Evolutionary conservation across 768 basidiomycete genomes (phyloP), one percentile per base, ranked within the genome.

Genomic region (Leccinum imitatum): DNA sequence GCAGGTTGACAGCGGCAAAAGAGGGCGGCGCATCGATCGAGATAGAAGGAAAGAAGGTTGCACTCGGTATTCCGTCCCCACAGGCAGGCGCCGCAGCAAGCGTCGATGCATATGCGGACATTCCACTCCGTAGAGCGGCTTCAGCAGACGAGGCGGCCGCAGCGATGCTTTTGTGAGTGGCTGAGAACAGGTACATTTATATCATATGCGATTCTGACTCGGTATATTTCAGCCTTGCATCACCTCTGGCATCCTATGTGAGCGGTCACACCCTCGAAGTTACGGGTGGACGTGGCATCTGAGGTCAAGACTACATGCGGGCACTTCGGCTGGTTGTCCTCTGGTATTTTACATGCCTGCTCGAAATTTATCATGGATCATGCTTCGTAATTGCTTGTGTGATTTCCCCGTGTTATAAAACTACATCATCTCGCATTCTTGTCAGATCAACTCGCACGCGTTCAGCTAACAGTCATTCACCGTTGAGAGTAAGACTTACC

Each of bases 261-360:
- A 84, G 82, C 50, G 91, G 91, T 8, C 92, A 93, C 74, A 92
- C 90, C 15, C 77, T 93, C 56, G 90, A 92, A 72, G 89, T 90
- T 21, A 93, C 91, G 39, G 91, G 91, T 35, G 92, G 92, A 46
- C 79, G 80, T 56, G 90, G 90, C 39, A 91, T 92, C 57, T 90
- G 72, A 74, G 37, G 48, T 37, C 19, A 41, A 47, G 10, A 30
- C 19, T 4, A 4, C 23, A 17, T 33, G 31, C 30, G 9, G 37
- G 13, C 23, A 52, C 19, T 37, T 31, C 23, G 23, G 27, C 5
- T 37, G 19, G 52, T 33, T 51, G 37, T 17, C 19, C 46, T 48
- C 17, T 44, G 30, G 31, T 50, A 35, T n/a, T 37, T 44, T 57
- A 54, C 21, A 51, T 39, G 21, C n/a, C 14, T 37, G 31, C 19